Percentiles rank a stretch among this genome's conserved stretches.
phyloP scores from a whole-genome alignment of 257 asterid species.

The Salvia rosmarinus region DNA sequence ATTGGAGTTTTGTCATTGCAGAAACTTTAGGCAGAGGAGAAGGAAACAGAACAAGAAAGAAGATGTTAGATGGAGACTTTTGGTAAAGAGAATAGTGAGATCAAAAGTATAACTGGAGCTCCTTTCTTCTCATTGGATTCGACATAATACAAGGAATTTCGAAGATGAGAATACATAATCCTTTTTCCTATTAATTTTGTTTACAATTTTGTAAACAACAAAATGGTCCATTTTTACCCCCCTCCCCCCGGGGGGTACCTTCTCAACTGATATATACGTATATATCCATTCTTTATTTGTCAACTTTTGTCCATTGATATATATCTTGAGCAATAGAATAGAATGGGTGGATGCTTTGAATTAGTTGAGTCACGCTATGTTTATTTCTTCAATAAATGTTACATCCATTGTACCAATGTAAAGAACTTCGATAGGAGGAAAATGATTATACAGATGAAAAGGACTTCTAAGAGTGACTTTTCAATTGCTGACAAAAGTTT shows the following conservation, averaged over 20 bases:
- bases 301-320: neutral
- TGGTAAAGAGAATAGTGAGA: constrained; percentile 81
- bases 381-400: no score
- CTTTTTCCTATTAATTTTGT: neutral
- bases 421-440: no score
- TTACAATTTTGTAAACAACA: constrained; percentile 24
- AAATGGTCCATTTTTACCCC: constrained; percentile 16
- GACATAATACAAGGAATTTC: neutral
- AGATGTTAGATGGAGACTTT: constrained; percentile 71
- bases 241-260: no score
- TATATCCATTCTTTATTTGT: neutral
- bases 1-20: constrained; percentile 28
- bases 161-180: constrained; percentile 11
- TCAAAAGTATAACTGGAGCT: constrained; percentile 82
- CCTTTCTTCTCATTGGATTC: constrained; percentile 72
- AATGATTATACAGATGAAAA: no score
- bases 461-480: no score
- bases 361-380: no score
- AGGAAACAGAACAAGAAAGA: constrained; percentile 70
- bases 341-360: no score
- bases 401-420: no score
- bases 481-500: no score
- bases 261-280: neutral
- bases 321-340: neutral
- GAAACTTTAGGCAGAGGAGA: constrained; percentile 65